These are phyloP conservation scores for Fusarium metavorans DNA, from an alignment of 2,329 filamentous ascomycete species.

Conservation along the genomic window DNA sequence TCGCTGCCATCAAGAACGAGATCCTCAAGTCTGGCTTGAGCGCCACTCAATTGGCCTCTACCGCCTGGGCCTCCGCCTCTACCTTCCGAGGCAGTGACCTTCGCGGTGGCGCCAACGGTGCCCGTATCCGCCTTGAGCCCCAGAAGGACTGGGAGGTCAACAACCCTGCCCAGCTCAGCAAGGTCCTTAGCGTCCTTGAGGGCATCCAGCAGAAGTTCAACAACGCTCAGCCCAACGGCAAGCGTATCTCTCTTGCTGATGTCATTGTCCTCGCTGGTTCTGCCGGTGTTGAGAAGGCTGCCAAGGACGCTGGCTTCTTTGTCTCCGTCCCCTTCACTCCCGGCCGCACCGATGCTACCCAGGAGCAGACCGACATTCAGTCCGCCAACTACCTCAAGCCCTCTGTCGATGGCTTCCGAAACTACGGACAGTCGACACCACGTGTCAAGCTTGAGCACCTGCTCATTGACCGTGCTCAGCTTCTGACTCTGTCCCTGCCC, in stretches of 20 bases:
- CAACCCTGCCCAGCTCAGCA: slow-evolving; percentile 73
- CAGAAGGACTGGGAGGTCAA: slow-evolving; percentile 81
- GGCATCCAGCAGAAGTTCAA: slow-evolving; percentile 76
- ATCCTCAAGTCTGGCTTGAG: slow-evolving; percentile 73
- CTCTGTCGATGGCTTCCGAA: slow-evolving; percentile 79
- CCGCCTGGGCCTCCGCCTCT: slow-evolving; percentile 77
- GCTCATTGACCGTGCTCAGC: slow-evolving; percentile 78
- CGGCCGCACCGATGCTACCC: slow-evolving; percentile 77
- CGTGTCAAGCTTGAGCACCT: slow-evolving; percentile 75
- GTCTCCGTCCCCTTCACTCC: slow-evolving; percentile 77
- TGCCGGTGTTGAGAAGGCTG: slow-evolving; percentile 80
- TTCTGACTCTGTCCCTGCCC: slow-evolving; percentile 76
- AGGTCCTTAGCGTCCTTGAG: slow-evolving; percentile 73
- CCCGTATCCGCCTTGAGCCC: slow-evolving; percentile 78
- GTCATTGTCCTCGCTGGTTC: slow-evolving; percentile 80
- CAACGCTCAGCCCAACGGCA: slow-evolving; percentile 59
- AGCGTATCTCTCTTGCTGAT: slow-evolving; percentile 82
- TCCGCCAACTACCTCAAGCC: slow-evolving; percentile 77
- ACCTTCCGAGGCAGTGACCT: slow-evolving; percentile 83
- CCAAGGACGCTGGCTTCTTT: slow-evolving; percentile 59
- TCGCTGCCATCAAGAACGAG: slow-evolving; percentile 74
- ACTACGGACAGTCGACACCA: slow-evolving; percentile 74
- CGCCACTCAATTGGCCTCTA: slow-evolving; percentile 70
- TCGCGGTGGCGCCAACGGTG: slow-evolving; percentile 85
- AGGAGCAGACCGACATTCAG: slow-evolving; percentile 77